Percentiles rank a stretch among this genome's conserved stretches.
Conservation (phyloP, 2,329 filamentous ascomycete species). For the Phaeomoniella chlamydospora region DNA sequence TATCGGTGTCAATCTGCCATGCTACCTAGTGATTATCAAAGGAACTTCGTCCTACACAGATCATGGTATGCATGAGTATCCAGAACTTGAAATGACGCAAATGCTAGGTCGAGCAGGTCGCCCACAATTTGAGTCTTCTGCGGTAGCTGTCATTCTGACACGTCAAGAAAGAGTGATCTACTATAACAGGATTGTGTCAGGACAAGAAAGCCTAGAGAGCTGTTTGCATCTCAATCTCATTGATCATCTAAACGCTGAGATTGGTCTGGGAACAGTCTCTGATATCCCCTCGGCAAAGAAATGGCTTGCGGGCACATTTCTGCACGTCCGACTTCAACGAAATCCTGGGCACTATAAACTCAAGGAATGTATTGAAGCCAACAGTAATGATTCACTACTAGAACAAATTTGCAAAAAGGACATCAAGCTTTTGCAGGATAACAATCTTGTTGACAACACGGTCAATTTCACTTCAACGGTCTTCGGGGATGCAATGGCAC, state of each 20-base stretch:
- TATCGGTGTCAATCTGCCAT: slow-evolving; percentile 71
- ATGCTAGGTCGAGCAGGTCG: slow-evolving; percentile 77
- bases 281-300: slow-evolving; percentile 49
- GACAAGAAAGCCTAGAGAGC: slow-evolving; percentile 62
- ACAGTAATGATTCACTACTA: slow-evolving; percentile 47
- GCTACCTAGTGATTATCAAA: slow-evolving; percentile 71
- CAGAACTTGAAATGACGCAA: slow-evolving; percentile 76
- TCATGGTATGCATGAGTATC: slow-evolving; percentile 51
- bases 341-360: slow-evolving; percentile 60
- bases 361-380: slow-evolving; percentile 33
- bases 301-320: slow-evolving; percentile 67
- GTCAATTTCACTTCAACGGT: slow-evolving; percentile 48
- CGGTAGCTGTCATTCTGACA: slow-evolving; percentile 68
- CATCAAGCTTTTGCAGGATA: slow-evolving; percentile 48
- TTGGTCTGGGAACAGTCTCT: slow-evolving; percentile 58
- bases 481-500: slow-evolving; percentile 68
- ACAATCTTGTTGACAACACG: slow-evolving; percentile 37
- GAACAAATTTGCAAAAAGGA: slow-evolving; percentile 57
- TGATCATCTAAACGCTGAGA: slow-evolving; percentile 74
- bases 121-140: slow-evolving; percentile 67
- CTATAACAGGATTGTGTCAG: slow-evolving; percentile 62
- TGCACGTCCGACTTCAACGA: slow-evolving; percentile 57
- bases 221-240: slow-evolving; percentile 64
- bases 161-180: slow-evolving; percentile 45
- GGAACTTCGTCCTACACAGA: slow-evolving; percentile 57